A percentile compares a stretch with the other conserved stretches of the same genome.
Evolutionary conservation across 2,329 filamentous ascomycete species (phyloP).

Genomic region (Domatiomyces globalis): DNA sequence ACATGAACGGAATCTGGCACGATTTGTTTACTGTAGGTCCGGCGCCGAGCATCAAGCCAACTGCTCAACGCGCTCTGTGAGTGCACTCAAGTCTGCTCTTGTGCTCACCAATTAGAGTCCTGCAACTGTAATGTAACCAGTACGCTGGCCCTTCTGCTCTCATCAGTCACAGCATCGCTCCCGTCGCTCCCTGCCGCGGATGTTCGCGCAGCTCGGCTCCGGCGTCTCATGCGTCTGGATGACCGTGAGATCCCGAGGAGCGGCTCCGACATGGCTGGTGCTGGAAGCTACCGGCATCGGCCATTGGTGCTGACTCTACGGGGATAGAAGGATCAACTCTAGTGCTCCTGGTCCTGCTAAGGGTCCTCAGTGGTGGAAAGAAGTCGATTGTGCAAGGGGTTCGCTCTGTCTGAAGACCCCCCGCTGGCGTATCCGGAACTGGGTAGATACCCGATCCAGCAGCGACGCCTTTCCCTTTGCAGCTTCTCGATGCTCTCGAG

Average conservation of each 20-base stretch:
- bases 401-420: background rate
- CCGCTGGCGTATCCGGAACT: conserved; percentile 1
- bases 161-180: background rate
- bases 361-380: conserved; percentile 11
- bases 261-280: background rate
- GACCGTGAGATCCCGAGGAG: background rate
- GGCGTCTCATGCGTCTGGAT: background rate
- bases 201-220: no score
- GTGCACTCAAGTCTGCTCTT: background rate
- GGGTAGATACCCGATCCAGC: background rate
- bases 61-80: background rate
- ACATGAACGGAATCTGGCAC: background rate
- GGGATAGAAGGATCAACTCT: background rate
- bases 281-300: background rate
- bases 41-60: no score
- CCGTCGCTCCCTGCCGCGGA: no score
- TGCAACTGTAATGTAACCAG: background rate
- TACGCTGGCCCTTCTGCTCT: background rate
- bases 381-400: conserved; percentile 6
- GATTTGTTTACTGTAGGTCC: background rate
- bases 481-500: conserved; percentile 4
- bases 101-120: background rate
- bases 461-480: background rate
- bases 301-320: background rate
- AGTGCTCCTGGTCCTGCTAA: conserved; percentile 1